These are phyloP conservation scores for Erodium moschatum DNA, from an alignment of 441 rosid species.

Conservation along the genomic window DNA sequence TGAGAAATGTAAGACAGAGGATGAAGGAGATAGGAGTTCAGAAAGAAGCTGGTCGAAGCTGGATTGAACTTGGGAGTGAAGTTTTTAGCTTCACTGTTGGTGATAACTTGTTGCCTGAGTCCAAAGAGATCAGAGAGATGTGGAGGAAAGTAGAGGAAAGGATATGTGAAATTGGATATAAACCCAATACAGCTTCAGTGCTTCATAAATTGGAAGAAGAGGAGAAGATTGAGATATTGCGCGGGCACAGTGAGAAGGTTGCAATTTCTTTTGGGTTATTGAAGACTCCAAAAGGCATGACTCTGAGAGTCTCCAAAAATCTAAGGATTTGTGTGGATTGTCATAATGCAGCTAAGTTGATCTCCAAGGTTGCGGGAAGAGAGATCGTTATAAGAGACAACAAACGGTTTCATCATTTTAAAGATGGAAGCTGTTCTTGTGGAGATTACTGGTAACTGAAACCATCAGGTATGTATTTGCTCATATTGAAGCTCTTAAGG, in stretches of 20 bases:
- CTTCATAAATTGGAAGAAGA: slow-evolving; percentile 37
- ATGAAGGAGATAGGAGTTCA: slow-evolving; percentile 33
- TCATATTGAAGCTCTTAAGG: neutral
- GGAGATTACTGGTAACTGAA: slow-evolving; percentile 34
- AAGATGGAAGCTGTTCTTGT: slow-evolving; percentile 37
- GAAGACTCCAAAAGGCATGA: slow-evolving; percentile 27
- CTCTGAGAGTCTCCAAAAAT: slow-evolving; percentile 38
- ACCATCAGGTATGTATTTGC: neutral
- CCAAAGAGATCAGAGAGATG: slow-evolving; percentile 24
- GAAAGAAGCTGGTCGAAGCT: slow-evolving; percentile 35
- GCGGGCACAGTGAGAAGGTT: slow-evolving; percentile 40
- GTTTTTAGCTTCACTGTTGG: slow-evolving; percentile 33
- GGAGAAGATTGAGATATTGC: slow-evolving; percentile 32
- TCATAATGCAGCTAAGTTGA: slow-evolving; percentile 39
- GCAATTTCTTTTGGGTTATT: slow-evolving; percentile 38
- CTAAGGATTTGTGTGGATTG: slow-evolving; percentile 40
- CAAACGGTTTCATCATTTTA: slow-evolving; percentile 45
- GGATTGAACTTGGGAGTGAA: slow-evolving; percentile 39
- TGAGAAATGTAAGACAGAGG: slow-evolving; percentile 25
- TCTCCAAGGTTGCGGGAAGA: slow-evolving; percentile 32
- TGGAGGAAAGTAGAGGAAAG: slow-evolving; percentile 32
- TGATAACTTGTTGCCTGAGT: slow-evolving; percentile 22
- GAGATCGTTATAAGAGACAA: slow-evolving; percentile 39
- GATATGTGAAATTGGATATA: slow-evolving; percentile 37
- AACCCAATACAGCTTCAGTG: slow-evolving; percentile 33